phyloP scores from a whole-genome alignment of 73 alveolate genomes.

The Paramecium sexaurelia region DNA sequence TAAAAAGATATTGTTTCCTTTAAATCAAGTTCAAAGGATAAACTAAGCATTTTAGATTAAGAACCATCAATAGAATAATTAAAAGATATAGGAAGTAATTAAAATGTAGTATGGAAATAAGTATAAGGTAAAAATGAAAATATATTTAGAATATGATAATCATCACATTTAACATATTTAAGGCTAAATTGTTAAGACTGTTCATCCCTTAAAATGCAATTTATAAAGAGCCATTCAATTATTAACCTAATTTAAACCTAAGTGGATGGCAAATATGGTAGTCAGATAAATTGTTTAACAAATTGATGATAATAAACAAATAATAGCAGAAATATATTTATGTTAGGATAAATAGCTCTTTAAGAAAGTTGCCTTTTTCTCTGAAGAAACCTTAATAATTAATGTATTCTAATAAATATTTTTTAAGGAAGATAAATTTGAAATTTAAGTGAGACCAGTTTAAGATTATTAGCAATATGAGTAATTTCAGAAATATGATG shows the following conservation, averaged over 20 bases:
- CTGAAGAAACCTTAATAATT: neutral
- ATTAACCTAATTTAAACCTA: neutral
- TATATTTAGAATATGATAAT: neutral
- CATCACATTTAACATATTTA: neutral
- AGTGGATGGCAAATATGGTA: neutral
- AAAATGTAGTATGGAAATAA: neutral
- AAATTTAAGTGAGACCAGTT: neutral
- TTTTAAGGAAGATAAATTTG: neutral
- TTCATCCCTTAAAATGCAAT: neutral
- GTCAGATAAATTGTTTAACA: neutral
- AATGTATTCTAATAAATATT: neutral
- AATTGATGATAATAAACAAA: neutral
- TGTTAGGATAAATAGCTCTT: neutral
- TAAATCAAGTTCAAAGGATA: slow-evolving; percentile 24
- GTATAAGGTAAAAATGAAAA: neutral
- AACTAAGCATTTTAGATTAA: neutral
- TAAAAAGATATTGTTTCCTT: neutral
- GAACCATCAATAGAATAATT: slow-evolving; percentile 10
- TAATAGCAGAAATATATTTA: neutral
- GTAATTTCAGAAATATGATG: neutral
- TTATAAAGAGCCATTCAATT: neutral
- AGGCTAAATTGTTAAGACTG: neutral
- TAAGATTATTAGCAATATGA: neutral
- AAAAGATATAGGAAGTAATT: neutral
- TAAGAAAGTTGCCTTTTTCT: neutral